Percentiles rank a stretch among this genome's conserved stretches.
phyloP scores from a whole-genome alignment of 371 early-diverging fungal species.

The Nosema muscidifuracis region DNA sequence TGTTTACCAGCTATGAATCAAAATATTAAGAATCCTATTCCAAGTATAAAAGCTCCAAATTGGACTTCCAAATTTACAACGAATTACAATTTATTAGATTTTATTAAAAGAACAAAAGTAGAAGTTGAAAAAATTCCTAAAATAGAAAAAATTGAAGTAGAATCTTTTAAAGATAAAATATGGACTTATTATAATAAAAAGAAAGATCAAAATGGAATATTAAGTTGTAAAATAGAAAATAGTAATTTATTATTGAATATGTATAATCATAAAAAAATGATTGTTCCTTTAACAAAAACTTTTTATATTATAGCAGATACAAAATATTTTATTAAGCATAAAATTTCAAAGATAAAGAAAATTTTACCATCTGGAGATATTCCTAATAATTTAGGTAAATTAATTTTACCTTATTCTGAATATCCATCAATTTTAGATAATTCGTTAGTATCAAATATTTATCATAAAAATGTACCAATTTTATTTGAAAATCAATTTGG shows the following conservation, averaged over 20 bases:
- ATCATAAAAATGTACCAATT: not conserved
- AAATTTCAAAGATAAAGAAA: not conserved
- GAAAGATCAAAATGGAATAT: not conserved
- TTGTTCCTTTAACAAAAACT: not conserved
- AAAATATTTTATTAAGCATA: not conserved
- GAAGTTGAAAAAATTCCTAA: not conserved
- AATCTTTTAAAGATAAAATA: not conserved
- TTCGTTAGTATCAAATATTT: not conserved
- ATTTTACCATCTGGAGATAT: no score
- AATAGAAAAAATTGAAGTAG: not conserved
- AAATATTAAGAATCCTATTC: conserved; percentile 79
- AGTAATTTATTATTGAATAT: not conserved
- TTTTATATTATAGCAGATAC: not conserved
- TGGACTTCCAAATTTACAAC: conserved; percentile 66
- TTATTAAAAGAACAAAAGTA: conserved; percentile 12
- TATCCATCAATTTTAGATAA: no score
- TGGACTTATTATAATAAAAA: not conserved
- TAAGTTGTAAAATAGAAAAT: not conserved
- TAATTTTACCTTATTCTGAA: no score
- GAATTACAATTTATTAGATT: not conserved
- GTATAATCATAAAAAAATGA: not conserved
- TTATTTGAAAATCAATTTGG: not conserved
- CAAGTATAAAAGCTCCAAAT: conserved; percentile 76
- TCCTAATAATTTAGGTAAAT: no score
- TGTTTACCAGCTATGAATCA: conserved; percentile 97